Evolutionary conservation across 2,329 filamentous ascomycete genomes (phyloP).

Genomic region (Fusarium coicis): DNA sequence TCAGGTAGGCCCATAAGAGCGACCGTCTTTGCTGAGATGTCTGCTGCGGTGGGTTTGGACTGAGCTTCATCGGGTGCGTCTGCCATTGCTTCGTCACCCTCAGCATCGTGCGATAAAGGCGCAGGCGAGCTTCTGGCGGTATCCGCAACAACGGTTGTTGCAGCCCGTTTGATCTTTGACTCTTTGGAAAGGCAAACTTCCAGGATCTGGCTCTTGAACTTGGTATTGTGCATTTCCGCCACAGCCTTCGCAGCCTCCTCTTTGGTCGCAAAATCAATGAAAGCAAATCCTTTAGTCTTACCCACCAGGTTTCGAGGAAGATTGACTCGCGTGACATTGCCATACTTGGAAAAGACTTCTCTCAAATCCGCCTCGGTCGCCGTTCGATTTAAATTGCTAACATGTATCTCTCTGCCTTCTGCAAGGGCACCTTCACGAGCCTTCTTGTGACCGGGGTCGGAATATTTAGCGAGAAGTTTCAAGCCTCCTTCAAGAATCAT

Average conservation of each 20-base stretch:
- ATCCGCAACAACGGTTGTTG: slow-evolving; percentile 55
- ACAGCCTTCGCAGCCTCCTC: slow-evolving; percentile 75
- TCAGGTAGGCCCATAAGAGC: slow-evolving; percentile 89
- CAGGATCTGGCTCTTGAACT: slow-evolving; percentile 74
- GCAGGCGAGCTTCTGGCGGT: slow-evolving; percentile 50
- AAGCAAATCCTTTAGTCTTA: slow-evolving; percentile 80
- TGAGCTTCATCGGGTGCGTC: slow-evolving; percentile 39
- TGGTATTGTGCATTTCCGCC: slow-evolving; percentile 75
- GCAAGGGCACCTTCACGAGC: slow-evolving; percentile 80
- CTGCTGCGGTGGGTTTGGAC: slow-evolving; percentile 54
- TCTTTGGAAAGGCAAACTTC: slow-evolving; percentile 71
- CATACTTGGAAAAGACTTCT: slow-evolving; percentile 78
- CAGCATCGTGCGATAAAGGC: slow-evolving; percentile 48
- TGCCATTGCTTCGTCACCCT: slow-evolving; percentile 54
- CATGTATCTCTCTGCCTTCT: slow-evolving; percentile 88
- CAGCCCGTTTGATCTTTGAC: slow-evolving; percentile 65
- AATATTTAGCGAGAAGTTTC: slow-evolving; percentile 81
- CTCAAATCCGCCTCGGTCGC: slow-evolving; percentile 75
- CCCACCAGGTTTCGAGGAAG: slow-evolving; percentile 76
- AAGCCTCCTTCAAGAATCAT: slow-evolving; percentile 74
- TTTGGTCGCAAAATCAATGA: slow-evolving; percentile 79
- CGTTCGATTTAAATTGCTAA: slow-evolving; percentile 74
- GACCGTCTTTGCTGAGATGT: slow-evolving; percentile 75
- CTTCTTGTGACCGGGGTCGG: slow-evolving; percentile 83
- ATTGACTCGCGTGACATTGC: slow-evolving; percentile 77